Evolutionary conservation across 805 yeast species (phyloP), one percentile per base, ranked within the genome.

Genomic region (Wickerhamiella lipophila): DNA sequence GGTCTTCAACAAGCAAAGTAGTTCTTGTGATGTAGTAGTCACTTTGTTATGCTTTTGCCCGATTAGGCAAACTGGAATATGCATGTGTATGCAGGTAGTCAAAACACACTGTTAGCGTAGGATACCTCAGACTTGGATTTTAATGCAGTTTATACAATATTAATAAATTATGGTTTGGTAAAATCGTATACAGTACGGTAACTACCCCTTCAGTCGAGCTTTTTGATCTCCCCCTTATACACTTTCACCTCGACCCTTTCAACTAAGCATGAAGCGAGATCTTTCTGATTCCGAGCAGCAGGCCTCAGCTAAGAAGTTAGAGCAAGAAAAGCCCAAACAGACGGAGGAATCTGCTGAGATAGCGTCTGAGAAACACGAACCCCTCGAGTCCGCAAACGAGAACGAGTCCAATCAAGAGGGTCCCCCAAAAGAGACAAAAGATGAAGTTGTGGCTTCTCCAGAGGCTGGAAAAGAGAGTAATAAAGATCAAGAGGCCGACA

Each of bases 221-320:
- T 30, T n/a, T 9, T 30, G n/a, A 9, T 30, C 13, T 12, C 15
- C 15, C 35, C 15, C 15, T 30, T 6, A n/a, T 9, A 30, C 35
- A 5, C n/a, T 30, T 4, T 16, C 12, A 30, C 35, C 6, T 12
- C 6, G 35, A 30, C 15, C 38, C 38, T 16, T n/a, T 38, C 19
- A 38, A 38, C 29, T 22, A 21, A 23, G 32, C 29, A 41, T 41
- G 44, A 41, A 41, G 44, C 44, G 34, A 11, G 32, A 41, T 9
- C 44, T 41, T 7, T 38, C 42, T 38, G 42, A 38, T 38, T 38
- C 42, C 12, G 44, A 41, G 32, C 22, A 41, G 34, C 22, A 41
- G 34, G 27, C 44, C 3, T 34, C 44, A 12, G 16, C 29, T 3
- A 38, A 38, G 42, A 21, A 32, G 11, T 19, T 32, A 6, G 38